A percentile compares a stretch with the other conserved stretches of the same genome.
Conservation (phyloP, 768 basidiomycete genomes). For the Pulveroboletus frians region DNA sequence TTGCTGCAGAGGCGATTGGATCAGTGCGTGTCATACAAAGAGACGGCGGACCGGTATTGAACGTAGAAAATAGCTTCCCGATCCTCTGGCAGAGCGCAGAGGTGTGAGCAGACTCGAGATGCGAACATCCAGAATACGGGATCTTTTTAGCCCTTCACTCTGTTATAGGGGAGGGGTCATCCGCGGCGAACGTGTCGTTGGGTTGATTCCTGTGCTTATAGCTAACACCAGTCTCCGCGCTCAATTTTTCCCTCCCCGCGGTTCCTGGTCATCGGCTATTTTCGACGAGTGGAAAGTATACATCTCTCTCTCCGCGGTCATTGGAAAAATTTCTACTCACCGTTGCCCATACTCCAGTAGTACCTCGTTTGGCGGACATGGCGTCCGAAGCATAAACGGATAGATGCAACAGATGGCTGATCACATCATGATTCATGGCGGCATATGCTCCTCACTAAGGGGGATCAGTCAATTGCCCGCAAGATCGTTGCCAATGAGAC, state of each 20-base stretch:
- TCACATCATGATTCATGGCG: neutral
- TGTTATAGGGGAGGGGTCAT: neutral
- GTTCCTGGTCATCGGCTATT: neutral
- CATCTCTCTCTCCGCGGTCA: neutral
- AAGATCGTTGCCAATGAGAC: slow-evolving; percentile 11
- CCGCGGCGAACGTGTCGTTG: neutral
- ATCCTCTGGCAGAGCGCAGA: neutral
- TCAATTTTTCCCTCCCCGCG: neutral
- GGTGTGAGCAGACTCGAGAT: neutral
- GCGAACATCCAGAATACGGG: neutral
- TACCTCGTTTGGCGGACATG: no score
- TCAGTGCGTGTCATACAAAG: neutral
- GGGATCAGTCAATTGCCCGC: neutral
- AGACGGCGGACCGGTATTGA: neutral
- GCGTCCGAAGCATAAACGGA: no score
- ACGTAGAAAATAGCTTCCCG: neutral
- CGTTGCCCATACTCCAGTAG: no score
- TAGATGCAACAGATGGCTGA: neutral
- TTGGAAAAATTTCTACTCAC: neutral
- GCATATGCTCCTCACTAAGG: neutral
- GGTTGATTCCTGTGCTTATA: neutral
- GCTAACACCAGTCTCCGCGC: neutral
- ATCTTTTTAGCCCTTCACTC: no score
- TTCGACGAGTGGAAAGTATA: neutral
- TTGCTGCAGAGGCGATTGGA: neutral